Conservation (phyloP, 768 basidiomycete species). For the Lyophyllum decastes region DNA sequence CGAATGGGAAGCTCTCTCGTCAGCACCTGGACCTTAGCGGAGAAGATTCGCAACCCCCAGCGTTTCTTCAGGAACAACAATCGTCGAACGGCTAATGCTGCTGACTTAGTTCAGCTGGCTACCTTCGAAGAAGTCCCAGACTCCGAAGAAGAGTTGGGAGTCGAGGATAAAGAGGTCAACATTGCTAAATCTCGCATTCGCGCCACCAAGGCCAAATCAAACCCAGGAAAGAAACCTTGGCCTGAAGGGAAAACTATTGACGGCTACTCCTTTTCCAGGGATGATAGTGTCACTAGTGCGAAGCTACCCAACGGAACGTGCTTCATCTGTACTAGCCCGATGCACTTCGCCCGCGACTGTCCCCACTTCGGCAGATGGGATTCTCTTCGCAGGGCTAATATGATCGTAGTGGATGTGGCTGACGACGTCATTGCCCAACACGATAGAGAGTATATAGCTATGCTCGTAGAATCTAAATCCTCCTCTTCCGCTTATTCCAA, state of each 20-base stretch:
- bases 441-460: slow-evolving; percentile 14
- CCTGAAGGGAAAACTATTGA: neutral
- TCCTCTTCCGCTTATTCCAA: slow-evolving; percentile 2
- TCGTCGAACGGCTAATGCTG: neutral
- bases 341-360: slow-evolving; percentile 22
- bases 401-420: neutral
- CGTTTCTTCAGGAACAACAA: neutral
- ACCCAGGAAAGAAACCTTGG: neutral
- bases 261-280: neutral
- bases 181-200: neutral
- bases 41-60: neutral
- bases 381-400: neutral
- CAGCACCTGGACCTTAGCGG: neutral
- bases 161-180: neutral
- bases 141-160: neutral
- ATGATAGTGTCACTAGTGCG: neutral
- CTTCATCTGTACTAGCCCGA: slow-evolving; percentile 22
- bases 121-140: neutral
- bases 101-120: neutral
- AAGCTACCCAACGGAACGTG: slow-evolving; percentile 8
- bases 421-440: neutral
- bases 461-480: slow-evolving; percentile 14
- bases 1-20: neutral
- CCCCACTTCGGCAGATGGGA: slow-evolving; percentile 19
- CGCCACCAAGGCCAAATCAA: neutral